Base-by-base conservation (phyloP, 2,329 filamentous ascomycete genomes). In the Pseudovirgaria hyperparasitica region DNA sequence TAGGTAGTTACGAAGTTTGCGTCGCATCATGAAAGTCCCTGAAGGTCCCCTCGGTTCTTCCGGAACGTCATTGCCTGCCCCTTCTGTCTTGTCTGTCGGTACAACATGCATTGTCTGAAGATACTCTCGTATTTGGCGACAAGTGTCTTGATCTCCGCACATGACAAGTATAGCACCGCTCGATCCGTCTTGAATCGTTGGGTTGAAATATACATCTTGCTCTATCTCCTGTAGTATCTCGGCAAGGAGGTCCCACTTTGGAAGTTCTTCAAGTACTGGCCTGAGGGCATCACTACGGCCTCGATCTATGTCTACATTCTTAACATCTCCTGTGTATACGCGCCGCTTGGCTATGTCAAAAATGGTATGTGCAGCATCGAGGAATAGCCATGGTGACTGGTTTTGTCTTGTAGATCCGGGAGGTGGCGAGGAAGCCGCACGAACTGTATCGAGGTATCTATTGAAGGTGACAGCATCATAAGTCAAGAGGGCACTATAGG, bases 191-290 rank as follows among this genome's bases (percentile, higher is more conserved):
- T 71, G 66, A n/a, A 66, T 58, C 6, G 65, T 60, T 5, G 82
- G 79, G 36, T 92, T 86, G 44, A 92, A 77, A 49, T 92, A 90
- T 10, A 84, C 65, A 44, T 93, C 86, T 28, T 77, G 72, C 44
- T 96, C 90, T 40, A 98, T 93, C 54, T 98, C 90, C 36, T 87
- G 78, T 4, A 98, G 59, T 1, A 94, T 76, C 30, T 94, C 85
- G n/a, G 82, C 78, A 11, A 98, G 62, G 10, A 93, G 63, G 15
- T 66, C 65, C 90, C 90, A 98, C 50, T 98, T 98, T 3, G 90
- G 90, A 40, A 92, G 76, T 49, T 94, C 86, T 54, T 98, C 90
- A 2, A 98, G 66, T 1, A 92, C 78, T 1, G 87, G 82, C 4
- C 72, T 66, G 6, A 94, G 59, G 1, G 76, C 70, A 39, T 84